Percentiles rank a stretch among this genome's conserved stretches.
phyloP scores from a whole-genome alignment of 2,329 filamentous ascomycete species.

The Parascedosporium putredinis region DNA sequence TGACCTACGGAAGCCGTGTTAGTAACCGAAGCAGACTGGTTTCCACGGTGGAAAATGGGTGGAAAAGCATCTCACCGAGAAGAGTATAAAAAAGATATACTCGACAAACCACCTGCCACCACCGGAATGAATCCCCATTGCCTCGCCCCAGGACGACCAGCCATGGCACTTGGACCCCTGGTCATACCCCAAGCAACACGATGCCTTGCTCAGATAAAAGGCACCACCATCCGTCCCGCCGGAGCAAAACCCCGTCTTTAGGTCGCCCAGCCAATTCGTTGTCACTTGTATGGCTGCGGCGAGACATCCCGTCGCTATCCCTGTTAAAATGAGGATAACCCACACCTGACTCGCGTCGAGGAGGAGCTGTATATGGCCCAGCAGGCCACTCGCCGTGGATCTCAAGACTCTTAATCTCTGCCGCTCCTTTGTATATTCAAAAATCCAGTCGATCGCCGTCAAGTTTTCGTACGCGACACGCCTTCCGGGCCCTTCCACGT shows the following conservation, averaged over 20 bases:
- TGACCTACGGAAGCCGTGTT: constrained; percentile 37
- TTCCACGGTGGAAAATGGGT: background rate
- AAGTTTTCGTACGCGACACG: constrained; percentile 92
- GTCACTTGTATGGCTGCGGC: constrained; percentile 84
- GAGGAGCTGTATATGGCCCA: constrained; percentile 63
- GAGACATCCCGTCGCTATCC: constrained; percentile 70
- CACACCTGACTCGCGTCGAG: constrained; percentile 85
- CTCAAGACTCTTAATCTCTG: constrained; percentile 72
- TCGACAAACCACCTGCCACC: constrained; percentile 72
- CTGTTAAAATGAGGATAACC: constrained; percentile 78
- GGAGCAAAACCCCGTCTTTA: constrained; percentile 83
- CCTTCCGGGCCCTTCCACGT: constrained; percentile 76
- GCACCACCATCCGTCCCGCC: constrained; percentile 63
- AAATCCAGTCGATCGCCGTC: constrained; percentile 99
- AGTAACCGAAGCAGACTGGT: constrained; percentile 8
- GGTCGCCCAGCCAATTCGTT: constrained; percentile 85
- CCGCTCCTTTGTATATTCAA: constrained; percentile 93
- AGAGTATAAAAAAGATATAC: constrained; percentile 77
- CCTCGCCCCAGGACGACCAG: constrained; percentile 77
- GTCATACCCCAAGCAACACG: constrained; percentile 90
- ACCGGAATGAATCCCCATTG: constrained; percentile 54
- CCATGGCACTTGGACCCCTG: constrained; percentile 71
- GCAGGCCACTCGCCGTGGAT: constrained; percentile 55
- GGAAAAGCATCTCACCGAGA: constrained; percentile 50
- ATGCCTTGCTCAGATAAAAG: constrained; percentile 84